Conservation (phyloP, 306 rosid genomes). For the Quercus robur region DNA sequence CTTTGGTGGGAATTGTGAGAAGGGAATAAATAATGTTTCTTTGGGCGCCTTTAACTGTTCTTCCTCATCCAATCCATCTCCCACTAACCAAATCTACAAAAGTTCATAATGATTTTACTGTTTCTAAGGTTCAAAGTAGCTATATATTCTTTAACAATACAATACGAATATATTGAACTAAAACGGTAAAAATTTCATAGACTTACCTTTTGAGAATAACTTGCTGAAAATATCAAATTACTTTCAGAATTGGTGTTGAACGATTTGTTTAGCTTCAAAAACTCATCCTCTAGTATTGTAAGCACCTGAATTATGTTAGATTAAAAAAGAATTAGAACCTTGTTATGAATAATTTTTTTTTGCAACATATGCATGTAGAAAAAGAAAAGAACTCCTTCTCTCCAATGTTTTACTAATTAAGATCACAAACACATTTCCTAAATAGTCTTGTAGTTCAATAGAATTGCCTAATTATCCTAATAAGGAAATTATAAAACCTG, state of each 20-base stretch:
- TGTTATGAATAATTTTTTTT: too few species aligned
- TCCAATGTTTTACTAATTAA: too few species aligned
- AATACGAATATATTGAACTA: too few species aligned
- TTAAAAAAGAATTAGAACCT: too few species aligned
- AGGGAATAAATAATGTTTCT: conserved; percentile 71
- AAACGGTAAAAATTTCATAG: neutral
- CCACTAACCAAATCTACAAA: conserved; percentile 69
- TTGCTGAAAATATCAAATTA: conserved; percentile 35
- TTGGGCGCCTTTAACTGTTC: conserved; percentile 66
- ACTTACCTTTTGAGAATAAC: conserved; percentile 39
- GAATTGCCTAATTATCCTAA: too few species aligned
- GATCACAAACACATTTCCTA: too few species aligned
- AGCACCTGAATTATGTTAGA: conserved; percentile 33
- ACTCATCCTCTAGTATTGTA: conserved; percentile 33
- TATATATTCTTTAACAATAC: too few species aligned
- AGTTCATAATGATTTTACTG: neutral
- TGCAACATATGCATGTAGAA: too few species aligned
- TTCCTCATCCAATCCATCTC: conserved; percentile 43
- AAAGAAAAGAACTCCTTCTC: too few species aligned
- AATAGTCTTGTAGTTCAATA: too few species aligned
- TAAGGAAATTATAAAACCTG: too few species aligned
- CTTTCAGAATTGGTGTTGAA: conserved; percentile 22
- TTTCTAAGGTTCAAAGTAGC: neutral
- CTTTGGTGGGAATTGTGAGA: conserved; percentile 69
- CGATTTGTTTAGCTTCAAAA: conserved; percentile 37